Conservation (phyloP, 2,329 filamentous ascomycete species). For the Trichoderma sp. region DNA sequence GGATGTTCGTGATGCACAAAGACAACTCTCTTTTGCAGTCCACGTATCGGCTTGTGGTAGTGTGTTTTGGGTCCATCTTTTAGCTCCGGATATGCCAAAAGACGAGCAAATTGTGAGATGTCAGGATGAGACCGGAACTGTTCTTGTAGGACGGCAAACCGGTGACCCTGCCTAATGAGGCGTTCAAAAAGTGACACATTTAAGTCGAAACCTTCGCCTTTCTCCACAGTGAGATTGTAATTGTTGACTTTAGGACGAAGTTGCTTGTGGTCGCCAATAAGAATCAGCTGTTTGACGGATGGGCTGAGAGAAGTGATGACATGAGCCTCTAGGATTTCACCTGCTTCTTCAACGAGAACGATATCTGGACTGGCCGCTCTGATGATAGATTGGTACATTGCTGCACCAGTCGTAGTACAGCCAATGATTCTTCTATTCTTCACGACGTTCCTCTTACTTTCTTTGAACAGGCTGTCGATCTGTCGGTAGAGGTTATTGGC, state of each 20-base stretch:
- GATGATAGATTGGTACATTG: slow-evolving; percentile 57
- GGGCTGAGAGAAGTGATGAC: slow-evolving; percentile 54
- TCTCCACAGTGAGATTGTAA: slow-evolving; percentile 59
- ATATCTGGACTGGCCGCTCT: slow-evolving; percentile 54
- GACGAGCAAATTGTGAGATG: slow-evolving; percentile 57
- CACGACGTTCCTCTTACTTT: slow-evolving; percentile 44
- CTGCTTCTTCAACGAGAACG: slow-evolving; percentile 68
- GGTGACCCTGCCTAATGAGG: slow-evolving; percentile 54
- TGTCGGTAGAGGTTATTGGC: slow-evolving; percentile 43
- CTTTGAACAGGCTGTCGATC: slow-evolving; percentile 43
- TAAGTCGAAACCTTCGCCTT: slow-evolving; percentile 63
- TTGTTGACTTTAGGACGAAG: slow-evolving; percentile 65
- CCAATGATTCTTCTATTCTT: slow-evolving; percentile 59
- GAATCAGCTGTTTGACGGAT: slow-evolving; percentile 58
- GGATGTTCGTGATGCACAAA: slow-evolving; percentile 62
- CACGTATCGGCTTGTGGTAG: slow-evolving; percentile 47
- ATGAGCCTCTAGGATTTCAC: slow-evolving; percentile 69
- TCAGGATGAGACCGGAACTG: slow-evolving; percentile 70
- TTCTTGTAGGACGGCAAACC: slow-evolving; percentile 51
- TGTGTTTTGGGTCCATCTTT: slow-evolving; percentile 52
- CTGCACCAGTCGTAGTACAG: slow-evolving; percentile 69
- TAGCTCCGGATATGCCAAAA: slow-evolving; percentile 61
- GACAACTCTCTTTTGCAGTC: slow-evolving; percentile 57
- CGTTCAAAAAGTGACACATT: slow-evolving; percentile 69
- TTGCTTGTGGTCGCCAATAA: slow-evolving; percentile 74